Conservation (phyloP, 208 protist genomes). For the Trypanosoma caninum region DNA sequence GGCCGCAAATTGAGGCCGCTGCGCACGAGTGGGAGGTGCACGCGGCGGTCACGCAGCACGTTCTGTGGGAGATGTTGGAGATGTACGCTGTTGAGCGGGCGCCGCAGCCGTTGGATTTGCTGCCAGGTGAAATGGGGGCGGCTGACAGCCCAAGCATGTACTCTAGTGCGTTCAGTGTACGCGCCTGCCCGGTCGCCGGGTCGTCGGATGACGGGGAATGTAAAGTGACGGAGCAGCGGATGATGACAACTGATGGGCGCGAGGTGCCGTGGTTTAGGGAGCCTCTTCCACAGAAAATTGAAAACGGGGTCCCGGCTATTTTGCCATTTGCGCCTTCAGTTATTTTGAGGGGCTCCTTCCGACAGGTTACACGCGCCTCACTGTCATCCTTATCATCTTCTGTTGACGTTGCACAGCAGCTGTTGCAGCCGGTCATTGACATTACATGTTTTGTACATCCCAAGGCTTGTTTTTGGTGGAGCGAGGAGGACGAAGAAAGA, state of each 20-base stretch:
- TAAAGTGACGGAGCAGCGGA: constrained; percentile 59
- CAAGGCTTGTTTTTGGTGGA: constrained; percentile 83
- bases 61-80: constrained; percentile 86
- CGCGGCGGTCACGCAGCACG: constrained; percentile 66
- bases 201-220: neutral
- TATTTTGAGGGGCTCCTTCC: constrained; percentile 60
- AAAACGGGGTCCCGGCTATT: constrained; percentile 49
- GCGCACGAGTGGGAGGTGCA: constrained; percentile 81
- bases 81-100: constrained; percentile 70
- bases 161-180: constrained; percentile 67
- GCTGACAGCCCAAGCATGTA: constrained; percentile 58
- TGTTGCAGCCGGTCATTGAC: constrained; percentile 85
- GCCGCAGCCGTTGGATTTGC: constrained; percentile 60
- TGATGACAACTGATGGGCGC: constrained; percentile 41
- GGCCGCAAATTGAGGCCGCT: constrained; percentile 68
- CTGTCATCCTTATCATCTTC: no score
- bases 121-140: constrained; percentile 65
- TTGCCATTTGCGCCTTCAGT: constrained; percentile 82
- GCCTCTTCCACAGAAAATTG: constrained; percentile 57
- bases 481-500: constrained; percentile 57
- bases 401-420: constrained; percentile 39
- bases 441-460: constrained; percentile 76
- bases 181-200: neutral
- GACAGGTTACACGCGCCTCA: constrained; percentile 44
- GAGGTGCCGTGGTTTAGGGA: constrained; percentile 79